Conservation (phyloP, 2,329 filamentous ascomycete species). For the Ophiostoma sp. region DNA sequence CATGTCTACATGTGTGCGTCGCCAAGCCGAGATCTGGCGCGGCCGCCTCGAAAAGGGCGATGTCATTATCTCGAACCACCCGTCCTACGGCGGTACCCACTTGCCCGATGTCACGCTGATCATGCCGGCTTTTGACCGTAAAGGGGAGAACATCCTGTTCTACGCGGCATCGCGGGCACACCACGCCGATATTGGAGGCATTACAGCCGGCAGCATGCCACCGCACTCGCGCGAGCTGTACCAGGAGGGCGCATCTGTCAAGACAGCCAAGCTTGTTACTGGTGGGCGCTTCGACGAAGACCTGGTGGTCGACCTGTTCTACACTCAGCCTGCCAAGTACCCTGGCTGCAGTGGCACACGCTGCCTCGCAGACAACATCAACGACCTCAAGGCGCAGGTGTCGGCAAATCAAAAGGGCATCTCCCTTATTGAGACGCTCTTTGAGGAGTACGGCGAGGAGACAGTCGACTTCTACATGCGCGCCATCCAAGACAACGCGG, state of each 20-base stretch:
- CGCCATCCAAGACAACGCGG: constrained; percentile 75
- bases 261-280: constrained; percentile 65
- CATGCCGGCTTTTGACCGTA: constrained; percentile 65
- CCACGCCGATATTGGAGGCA: constrained; percentile 80
- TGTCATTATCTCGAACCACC: constrained; percentile 78
- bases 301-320: constrained; percentile 64
- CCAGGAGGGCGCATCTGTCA: constrained; percentile 61
- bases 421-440: constrained; percentile 65
- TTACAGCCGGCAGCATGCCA: constrained; percentile 77
- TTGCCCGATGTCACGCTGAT: constrained; percentile 77
- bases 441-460: constrained; percentile 70
- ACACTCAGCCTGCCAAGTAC: constrained; percentile 66
- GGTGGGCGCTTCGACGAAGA: constrained; percentile 74
- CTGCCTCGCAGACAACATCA: constrained; percentile 76
- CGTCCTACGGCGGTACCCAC: constrained; percentile 78
- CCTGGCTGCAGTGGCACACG: constrained; percentile 73
- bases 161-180: constrained; percentile 77
- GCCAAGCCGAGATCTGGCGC: constrained; percentile 74
- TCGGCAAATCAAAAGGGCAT: constrained; percentile 85
- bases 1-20: constrained; percentile 78
- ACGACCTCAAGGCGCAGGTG: constrained; percentile 80
- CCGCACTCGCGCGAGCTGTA: constrained; percentile 62
- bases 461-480: constrained; percentile 81
- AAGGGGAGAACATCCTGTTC: constrained; percentile 67
- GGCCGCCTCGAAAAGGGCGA: constrained; percentile 73